phyloP scores from a whole-genome alignment of 768 basidiomycete species.

The Strobilomyces dryophilus region DNA sequence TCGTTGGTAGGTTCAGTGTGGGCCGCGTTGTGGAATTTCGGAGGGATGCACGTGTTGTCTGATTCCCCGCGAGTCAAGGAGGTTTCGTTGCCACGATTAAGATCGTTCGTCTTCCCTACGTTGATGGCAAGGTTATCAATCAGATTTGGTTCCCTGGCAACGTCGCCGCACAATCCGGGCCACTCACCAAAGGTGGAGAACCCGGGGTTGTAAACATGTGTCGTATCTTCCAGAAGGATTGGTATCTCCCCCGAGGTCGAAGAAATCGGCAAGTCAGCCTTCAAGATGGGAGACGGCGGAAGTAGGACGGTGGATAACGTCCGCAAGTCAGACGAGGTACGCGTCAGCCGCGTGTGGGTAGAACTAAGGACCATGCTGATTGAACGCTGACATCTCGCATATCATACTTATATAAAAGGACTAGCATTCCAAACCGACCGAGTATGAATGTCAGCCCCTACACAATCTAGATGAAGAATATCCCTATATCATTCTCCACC shows the following conservation, averaged over 20 bases:
- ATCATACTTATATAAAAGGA: background rate
- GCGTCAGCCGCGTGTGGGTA: conserved; percentile 28
- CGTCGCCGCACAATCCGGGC: conserved; percentile 2
- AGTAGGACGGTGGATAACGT: conserved; percentile 32
- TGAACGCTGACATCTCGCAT: background rate
- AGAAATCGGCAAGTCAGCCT: conserved; percentile 32
- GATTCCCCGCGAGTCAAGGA: conserved; percentile 1
- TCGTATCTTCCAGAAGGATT: conserved; percentile 37
- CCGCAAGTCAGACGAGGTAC: conserved; percentile 40
- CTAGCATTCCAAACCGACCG: conserved; percentile 19
- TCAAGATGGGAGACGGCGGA: conserved; percentile 46
- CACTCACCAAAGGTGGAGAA: background rate
- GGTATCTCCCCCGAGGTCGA: conserved; percentile 49
- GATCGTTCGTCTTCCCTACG: background rate
- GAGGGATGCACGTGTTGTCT: background rate
- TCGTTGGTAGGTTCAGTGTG: conserved; percentile 1
- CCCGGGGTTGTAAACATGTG: conserved; percentile 7
- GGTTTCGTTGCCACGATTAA: background rate
- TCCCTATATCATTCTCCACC: conserved; percentile 7
- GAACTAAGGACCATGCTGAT: conserved; percentile 12
- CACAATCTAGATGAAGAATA: conserved; percentile 1
- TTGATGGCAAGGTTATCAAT: background rate
- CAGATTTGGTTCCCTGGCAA: conserved; percentile 4
- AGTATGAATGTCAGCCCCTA: conserved; percentile 19
- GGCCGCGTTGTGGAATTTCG: background rate